Evolutionary conservation across 345 rosid species (phyloP).

Genomic region (Lepidium sativum): DNA sequence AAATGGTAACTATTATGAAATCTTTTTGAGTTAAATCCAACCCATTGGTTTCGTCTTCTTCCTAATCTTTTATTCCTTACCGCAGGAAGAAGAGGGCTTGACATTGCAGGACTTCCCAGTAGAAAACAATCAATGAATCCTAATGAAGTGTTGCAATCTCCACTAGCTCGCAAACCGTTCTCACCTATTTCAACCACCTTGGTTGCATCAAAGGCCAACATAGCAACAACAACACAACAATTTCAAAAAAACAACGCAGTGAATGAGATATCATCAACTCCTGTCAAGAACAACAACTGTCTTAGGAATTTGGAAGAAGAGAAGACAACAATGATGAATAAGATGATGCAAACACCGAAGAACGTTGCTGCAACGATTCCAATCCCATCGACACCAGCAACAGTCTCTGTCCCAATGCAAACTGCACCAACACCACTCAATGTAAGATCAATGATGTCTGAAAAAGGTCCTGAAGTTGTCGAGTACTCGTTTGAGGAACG

Average conservation of each 20-base stretch:
- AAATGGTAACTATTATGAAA: conserved; percentile 37
- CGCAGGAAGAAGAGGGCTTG: conserved; percentile 63
- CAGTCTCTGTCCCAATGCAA: conserved; percentile 70
- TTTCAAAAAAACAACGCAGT: not conserved
- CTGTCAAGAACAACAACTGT: conserved; percentile 36
- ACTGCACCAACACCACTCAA: conserved; percentile 56
- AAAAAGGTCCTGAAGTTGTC: conserved; percentile 28
- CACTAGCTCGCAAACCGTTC: conserved; percentile 78
- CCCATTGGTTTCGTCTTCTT: not conserved
- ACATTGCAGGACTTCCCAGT: conserved; percentile 51
- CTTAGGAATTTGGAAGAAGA: conserved; percentile 39
- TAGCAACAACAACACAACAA: conserved; percentile 16
- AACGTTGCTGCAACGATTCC: conserved; percentile 34
- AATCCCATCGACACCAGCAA: conserved; percentile 54
- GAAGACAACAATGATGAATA: conserved; percentile 18
- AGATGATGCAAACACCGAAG: conserved; percentile 45
- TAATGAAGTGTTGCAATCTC: conserved; percentile 49
- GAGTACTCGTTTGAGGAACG: conserved; percentile 90
- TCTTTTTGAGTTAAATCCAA: too few relatives aligned
- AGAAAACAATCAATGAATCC: conserved; percentile 56
- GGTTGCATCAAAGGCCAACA: conserved; percentile 44
- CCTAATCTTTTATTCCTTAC: too few relatives aligned
- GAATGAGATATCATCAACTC: conserved; percentile 31
- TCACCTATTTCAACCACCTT: conserved; percentile 54
- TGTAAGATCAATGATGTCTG: conserved; percentile 13